Evolutionary conservation across 768 basidiomycete genomes (phyloP), one percentile per base, ranked within the genome.

Genomic region (Auriculariales sp.): DNA sequence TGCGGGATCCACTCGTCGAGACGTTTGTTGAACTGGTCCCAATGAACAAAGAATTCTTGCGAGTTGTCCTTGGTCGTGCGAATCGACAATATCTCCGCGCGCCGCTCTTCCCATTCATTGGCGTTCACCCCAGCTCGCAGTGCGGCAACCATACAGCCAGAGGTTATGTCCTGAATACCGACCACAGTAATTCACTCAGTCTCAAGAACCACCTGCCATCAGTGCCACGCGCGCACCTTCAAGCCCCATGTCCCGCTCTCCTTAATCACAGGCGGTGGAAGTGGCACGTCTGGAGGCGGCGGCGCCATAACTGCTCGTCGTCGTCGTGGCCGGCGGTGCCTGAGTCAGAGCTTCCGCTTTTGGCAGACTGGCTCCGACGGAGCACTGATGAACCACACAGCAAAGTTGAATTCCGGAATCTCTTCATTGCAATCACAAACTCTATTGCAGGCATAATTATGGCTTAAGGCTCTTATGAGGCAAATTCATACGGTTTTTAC

Each of bases 1-100:
- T 87, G 89, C 12, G 84, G 68, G 22, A 99, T 83, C 95, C 95
- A 99, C 49, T 95, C 95, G 62, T 99, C 95, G 33, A 98, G 72
- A 54, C 95, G 92, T 64, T 99, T 99, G 72, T 99, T 99, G 75
- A 97, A 98, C 55, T 89, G 80, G 58, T 97, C 91, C 83, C 94
- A 99, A 61, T 99, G 95, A 17, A 98, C 90, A 60, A 98, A 99
- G 71, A 81, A 98, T 64, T 98, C 93, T 64, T 78, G 76, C 57
- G 84, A 81, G 7, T 78, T 74, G 34, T 65, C 59, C n/a, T 70
- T 70, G 33, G 73, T 71, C 36, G 76, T 71, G 45, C 95, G 84
- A 49, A 94, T 91, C 50, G 91, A 94, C 27, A 99, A 73, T 56
- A 99, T 83, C 69, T 99, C 95, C 12, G 93, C 95, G 48, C 92